phyloP scores from a whole-genome alignment of 2,329 filamentous ascomycete species.

The Aspergillus intermedius region DNA sequence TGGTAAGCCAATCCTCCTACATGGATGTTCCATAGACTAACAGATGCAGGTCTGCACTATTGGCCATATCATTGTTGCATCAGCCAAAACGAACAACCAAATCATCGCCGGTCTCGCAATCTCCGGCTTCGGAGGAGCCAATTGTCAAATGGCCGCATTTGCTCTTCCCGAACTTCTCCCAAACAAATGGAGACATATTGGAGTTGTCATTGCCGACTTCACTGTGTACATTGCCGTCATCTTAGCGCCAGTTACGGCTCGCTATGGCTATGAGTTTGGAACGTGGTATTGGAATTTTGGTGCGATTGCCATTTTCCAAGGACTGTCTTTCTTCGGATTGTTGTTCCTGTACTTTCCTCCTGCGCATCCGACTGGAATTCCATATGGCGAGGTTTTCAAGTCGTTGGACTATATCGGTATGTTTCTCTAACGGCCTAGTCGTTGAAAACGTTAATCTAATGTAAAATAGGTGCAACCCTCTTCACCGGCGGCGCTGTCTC shows the following conservation, averaged over 20 bases:
- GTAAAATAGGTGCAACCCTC: constrained; percentile 20
- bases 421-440: neutral
- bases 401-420: constrained; percentile 36
- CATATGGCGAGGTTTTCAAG: constrained; percentile 27
- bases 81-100: constrained; percentile 26
- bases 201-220: constrained; percentile 39
- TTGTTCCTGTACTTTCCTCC: constrained; percentile 38
- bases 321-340: constrained; percentile 41
- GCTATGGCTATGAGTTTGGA: constrained; percentile 25
- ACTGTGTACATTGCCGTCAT: constrained; percentile 42
- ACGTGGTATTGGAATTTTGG: constrained; percentile 44
- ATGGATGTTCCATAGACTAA: neutral
- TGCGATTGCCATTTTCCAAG: constrained; percentile 36
- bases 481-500: constrained; percentile 32
- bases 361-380: constrained; percentile 32
- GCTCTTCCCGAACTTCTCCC: constrained; percentile 44
- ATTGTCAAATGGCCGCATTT: constrained; percentile 33
- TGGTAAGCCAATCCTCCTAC: constrained; percentile 23
- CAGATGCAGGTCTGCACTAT: constrained; percentile 23
- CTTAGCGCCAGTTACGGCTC: constrained; percentile 41
- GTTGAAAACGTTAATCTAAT: too few relatives aligned
- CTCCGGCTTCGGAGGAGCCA: constrained; percentile 34
- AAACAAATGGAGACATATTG: constrained; percentile 45
- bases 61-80: constrained; percentile 35
- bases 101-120: constrained; percentile 34